Base-by-base conservation (phyloP, 2,329 filamentous ascomycete species). In the Grosmannia clavigera region DNA sequence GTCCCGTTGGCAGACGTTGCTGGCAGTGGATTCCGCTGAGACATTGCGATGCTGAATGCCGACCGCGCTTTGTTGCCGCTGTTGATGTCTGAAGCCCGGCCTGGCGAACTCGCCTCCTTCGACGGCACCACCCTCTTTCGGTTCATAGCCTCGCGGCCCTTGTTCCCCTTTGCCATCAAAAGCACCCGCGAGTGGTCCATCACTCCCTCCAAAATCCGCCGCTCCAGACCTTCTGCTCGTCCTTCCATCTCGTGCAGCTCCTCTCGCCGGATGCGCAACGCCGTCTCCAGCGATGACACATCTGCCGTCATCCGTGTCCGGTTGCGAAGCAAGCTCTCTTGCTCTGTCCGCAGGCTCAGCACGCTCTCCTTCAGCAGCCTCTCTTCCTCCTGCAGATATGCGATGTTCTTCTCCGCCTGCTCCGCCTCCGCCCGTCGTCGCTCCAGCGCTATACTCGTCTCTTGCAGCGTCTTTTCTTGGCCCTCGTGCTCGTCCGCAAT, bases 181-280 rank as follows among this genome's bases (percentile, higher is more conserved):
- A 96, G 79, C 31, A 92, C 85, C 7, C 92, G 87, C 25, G 92
- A 96, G 70, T 97, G 92, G 67, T 97, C 92, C 75, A 99, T 95
- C 64, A 97, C 90, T 31, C 92, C 92, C 65, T 97, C 92, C 38
- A 99, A 76, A 66, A 99, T 96, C 31, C 94, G 86, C 58, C 92
- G 88, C 74, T 99, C 94, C 29, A 99, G 79, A 3, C 84, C 83
- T 70, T 96, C 91, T 3, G 92, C 94, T 63, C 92, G 88, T 12
- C 81, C 78, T 70, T 97, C 92, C 88, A 99, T 96, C 31, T 88
- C 81, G 54, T 90, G 84, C 61, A 99, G 83, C 74, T 97, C 94
- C 66, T 97, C 92, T 53, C 90, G 87, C 59, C 94, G 87, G 60
- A 97, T 85, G 22, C 87, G 84, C 35, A 97, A 81, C 0, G 94